phyloP scores from a whole-genome alignment of 2,329 filamentous ascomycete genomes.

The Clarireedia paspali region DNA sequence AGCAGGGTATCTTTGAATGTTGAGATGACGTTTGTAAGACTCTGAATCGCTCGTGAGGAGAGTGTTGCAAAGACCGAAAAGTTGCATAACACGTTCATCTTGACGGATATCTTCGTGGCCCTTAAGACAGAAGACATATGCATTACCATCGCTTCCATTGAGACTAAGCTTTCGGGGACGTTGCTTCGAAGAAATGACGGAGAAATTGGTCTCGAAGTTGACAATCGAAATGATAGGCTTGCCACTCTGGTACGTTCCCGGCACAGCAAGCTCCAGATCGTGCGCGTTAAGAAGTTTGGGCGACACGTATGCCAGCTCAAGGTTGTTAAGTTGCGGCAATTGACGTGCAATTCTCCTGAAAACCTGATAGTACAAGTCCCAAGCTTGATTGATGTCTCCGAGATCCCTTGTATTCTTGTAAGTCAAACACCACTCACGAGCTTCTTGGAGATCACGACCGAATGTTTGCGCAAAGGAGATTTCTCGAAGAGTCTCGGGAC shows the following conservation, averaged over 20 bases:
- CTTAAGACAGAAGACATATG: constrained; percentile 87
- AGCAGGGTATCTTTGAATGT: constrained; percentile 92
- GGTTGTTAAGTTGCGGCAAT: constrained; percentile 80
- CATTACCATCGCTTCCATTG: constrained; percentile 79
- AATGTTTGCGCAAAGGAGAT: constrained; percentile 98
- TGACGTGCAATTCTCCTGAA: constrained; percentile 94
- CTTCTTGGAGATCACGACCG: constrained; percentile 88
- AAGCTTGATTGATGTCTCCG: constrained; percentile 93
- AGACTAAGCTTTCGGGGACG: constrained; percentile 83
- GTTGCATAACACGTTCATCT: constrained; percentile 98
- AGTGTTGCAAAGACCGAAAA: constrained; percentile 96
- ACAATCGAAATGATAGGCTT: constrained; percentile 74
- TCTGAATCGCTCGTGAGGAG: constrained; percentile 89
- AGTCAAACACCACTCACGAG: constrained; percentile 89
- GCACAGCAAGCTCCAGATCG: constrained; percentile 88
- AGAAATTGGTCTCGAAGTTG: constrained; percentile 83
- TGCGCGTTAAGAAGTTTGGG: constrained; percentile 81
- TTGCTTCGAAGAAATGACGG: constrained; percentile 95
- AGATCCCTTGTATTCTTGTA: constrained; percentile 85
- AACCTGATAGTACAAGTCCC: constrained; percentile 98
- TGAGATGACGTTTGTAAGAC: constrained; percentile 93
- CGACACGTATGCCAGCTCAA: constrained; percentile 95
- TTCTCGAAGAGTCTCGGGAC: constrained; percentile 87
- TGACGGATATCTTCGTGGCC: constrained; percentile 99
- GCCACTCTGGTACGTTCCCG: constrained; percentile 81